A percentile compares a stretch with the other conserved stretches of the same genome.
phyloP scores from a whole-genome alignment of 176 grass and related monocot genomes.

The Juncus effusus region DNA sequence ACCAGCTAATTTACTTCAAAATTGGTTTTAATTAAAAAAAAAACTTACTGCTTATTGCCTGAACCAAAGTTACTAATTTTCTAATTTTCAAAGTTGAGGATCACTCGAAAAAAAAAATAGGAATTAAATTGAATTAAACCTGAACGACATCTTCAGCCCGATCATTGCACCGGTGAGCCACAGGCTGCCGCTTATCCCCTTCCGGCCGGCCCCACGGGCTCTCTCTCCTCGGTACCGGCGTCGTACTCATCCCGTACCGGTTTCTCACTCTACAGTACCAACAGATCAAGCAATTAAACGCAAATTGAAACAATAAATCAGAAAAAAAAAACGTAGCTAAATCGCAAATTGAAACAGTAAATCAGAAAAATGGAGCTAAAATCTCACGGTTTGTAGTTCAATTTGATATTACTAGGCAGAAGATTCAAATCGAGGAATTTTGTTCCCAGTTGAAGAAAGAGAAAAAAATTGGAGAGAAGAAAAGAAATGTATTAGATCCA shows the following conservation, averaged over 20 bases:
- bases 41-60: too few relatives aligned
- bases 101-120: neutral
- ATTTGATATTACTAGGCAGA: too few relatives aligned
- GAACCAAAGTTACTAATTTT: too few relatives aligned
- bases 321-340: neutral
- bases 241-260: slow-evolving; percentile 47
- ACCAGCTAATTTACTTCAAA: too few relatives aligned
- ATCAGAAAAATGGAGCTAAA: neutral
- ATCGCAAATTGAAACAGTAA: neutral
- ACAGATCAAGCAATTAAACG: neutral
- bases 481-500: too few relatives aligned
- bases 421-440: too few relatives aligned
- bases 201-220: slow-evolving; percentile 92
- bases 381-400: too few relatives aligned
- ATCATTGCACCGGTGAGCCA: slow-evolving; percentile 89
- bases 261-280: neutral
- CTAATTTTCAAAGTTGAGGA: neutral
- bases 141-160: slow-evolving; percentile 83
- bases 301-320: neutral
- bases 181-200: slow-evolving; percentile 68
- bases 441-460: too few relatives aligned
- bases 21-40: too few relatives aligned
- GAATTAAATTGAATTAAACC: slow-evolving; percentile 33
- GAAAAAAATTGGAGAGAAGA: too few relatives aligned
- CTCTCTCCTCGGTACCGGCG: slow-evolving; percentile 64